phyloP scores from a whole-genome alignment of 148 eudicot species.

The Heliosperma pusillum region DNA sequence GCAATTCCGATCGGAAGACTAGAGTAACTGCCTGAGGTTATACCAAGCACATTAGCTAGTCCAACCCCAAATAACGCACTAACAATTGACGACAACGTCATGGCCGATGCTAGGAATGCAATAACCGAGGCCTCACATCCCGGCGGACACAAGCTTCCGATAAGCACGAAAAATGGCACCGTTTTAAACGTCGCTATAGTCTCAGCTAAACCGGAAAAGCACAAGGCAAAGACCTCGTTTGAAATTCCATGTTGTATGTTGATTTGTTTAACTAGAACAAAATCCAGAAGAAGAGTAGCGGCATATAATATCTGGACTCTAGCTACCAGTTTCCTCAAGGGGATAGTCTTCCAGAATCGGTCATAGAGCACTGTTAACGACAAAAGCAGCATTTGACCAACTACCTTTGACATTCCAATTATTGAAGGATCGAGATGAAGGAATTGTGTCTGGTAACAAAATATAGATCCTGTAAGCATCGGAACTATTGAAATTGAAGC shows the following conservation, averaged over 20 bases:
- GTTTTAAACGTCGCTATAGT: conserved; percentile 64
- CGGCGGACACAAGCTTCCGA: conserved; percentile 75
- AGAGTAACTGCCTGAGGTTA: conserved; percentile 54
- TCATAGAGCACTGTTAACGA: conserved; percentile 53
- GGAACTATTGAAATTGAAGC: conserved; percentile 67
- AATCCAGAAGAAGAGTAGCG: conserved; percentile 70
- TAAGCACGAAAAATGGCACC: conserved; percentile 76
- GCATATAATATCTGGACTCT: conserved; percentile 61
- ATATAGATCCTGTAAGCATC: conserved; percentile 72
- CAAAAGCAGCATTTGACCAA: conserved; percentile 68
- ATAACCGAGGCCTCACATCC: conserved; percentile 93
- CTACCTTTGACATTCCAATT: conserved; percentile 75
- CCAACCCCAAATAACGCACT: conserved; percentile 81
- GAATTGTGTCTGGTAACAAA: conserved; percentile 82
- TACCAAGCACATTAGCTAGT: conserved; percentile 66
- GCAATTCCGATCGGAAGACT: conserved; percentile 60
- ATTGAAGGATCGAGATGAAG: conserved; percentile 67
- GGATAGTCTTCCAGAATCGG: conserved; percentile 46
- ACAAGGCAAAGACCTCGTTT: conserved; percentile 58
- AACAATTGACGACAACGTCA: conserved; percentile 68
- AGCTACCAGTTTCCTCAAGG: conserved; percentile 54
- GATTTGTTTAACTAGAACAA: conserved; percentile 57
- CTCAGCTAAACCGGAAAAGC: conserved; percentile 84
- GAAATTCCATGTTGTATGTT: conserved; percentile 61
- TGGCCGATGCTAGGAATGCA: conserved; percentile 73